Base-by-base conservation (phyloP, 1,139 yeast species). In the Diutina catenulata region DNA sequence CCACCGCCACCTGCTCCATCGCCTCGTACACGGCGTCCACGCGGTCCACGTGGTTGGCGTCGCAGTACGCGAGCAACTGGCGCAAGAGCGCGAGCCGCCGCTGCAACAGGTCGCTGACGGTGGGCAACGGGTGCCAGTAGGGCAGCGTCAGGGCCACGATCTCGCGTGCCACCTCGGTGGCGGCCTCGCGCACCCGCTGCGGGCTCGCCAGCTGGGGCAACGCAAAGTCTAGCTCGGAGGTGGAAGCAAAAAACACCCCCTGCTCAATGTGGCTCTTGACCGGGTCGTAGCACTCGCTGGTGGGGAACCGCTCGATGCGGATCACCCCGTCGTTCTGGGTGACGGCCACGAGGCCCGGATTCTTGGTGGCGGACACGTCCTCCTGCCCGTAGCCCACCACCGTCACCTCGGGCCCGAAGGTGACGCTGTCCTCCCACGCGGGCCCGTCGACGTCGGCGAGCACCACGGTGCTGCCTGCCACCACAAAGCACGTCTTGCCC, bases 371-470 rank as follows among this genome's bases (percentile, higher is more conserved):
- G 5, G 39, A 16, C 4, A 57, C 45, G 59, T 51, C 53, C 47
- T 76, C 82, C 43, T 62, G 62, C 1, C 86, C 87, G 41, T 63
- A 62, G 0, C 91, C 91, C 24, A 80, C 59, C 13, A 84, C 62
- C 1, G 64, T 59, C 2, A 79, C 70, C 13, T 68, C 64, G 2
- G 67, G 47, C 42, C 71, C 72, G 44, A 86, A 69, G 13, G 68
- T 62, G 15, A 86, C 62, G 7, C 73, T 64, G 50, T 86, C 95
- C 55, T 86, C 94, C 94, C 94, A 83, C 50, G 79, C 67, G 21
- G 79, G 72, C 38, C 62, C 64, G 21, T 60, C 56, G 37, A 81
- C 64, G 47, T 84, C 93, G 2, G 82, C 67, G 39, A 86, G 52
- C 2, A 83, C 76, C 14, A 84, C 65, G 0, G 83, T 70, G 40